Evolutionary conservation across 805 yeast genomes (phyloP), one percentile per base, ranked within the genome.

Genomic region (Pichia rugopelliculosa): DNA sequence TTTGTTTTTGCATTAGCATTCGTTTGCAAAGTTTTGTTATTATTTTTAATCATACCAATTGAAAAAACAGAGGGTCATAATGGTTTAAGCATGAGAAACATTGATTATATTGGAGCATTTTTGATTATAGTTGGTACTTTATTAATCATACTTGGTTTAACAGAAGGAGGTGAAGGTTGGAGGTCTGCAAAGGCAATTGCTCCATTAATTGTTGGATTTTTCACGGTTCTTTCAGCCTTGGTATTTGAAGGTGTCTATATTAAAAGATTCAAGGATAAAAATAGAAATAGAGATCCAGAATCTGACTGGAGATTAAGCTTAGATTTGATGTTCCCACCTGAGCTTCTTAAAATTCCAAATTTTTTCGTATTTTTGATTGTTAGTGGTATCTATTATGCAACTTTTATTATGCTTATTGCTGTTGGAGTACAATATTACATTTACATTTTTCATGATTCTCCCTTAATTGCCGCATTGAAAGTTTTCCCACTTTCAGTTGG

Each of bases 121-220:
- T 12, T 65, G 12, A 48, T 72, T 12, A 66, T 73, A 17, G 44
- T 55, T n/a, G 75, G 74, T 0, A 52, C 62, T 4, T 38, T 72
- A 3, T 53, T 74, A 36, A 52, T 72, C 1, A 71, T 73, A 22
- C 60, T 69, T 11, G 79, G 75, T 0, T 58, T 74, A 39, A 72
- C 74, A 0, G 71, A 72, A 52, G 76, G 74, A 20, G 77, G 76
- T 24, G 65, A 62, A 7, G 56, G 58, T 1, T 74, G 78, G 78
- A 58, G 60, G 3, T 47, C 61, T 1, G 70, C 77, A 1, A 56
- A 59, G 17, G 69, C 71, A 1, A 72, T 72, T 49, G 72, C 70
- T 15, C 66, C 77, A 0, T 50, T 74, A 1, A 57, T 68, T 1
- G 47, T 74, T 44, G 77, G 77, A 0, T 41, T 66, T 12, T 21